These are phyloP conservation scores for Candida endomychidarum DNA, from an alignment of 805 yeast genomes.

Conservation along the genomic window DNA sequence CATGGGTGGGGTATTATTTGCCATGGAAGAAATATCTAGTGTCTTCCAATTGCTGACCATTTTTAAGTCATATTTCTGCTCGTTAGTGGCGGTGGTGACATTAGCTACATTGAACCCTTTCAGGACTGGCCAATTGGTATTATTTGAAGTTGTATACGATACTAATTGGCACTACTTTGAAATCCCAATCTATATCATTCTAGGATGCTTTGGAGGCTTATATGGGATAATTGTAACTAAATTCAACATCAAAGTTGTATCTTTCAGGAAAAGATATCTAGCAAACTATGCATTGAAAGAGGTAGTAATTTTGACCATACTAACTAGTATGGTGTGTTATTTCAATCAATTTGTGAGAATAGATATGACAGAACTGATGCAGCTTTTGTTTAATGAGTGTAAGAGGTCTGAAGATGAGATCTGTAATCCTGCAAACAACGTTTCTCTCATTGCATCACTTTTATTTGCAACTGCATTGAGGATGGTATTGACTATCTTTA, in stretches of 20 bases:
- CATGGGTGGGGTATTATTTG: constrained; percentile 92
- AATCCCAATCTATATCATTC: constrained; percentile 69
- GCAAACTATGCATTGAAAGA: constrained; percentile 63
- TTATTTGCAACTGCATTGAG: constrained; percentile 71
- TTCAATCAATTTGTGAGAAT: constrained; percentile 76
- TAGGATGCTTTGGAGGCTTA: constrained; percentile 90
- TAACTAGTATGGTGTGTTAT: constrained; percentile 78
- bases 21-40: constrained; percentile 85
- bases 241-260: constrained; percentile 72
- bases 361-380: constrained; percentile 97
- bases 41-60: constrained; percentile 73
- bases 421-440: constrained; percentile 34
- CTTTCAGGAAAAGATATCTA: constrained; percentile 72
- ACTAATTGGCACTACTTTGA: constrained; percentile 86
- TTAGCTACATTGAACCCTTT: constrained; percentile 85
- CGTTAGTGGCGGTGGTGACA: constrained; percentile 81
- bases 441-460: constrained; percentile 51
- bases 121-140: constrained; percentile 89
- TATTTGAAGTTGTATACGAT: constrained; percentile 89
- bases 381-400: constrained; percentile 83
- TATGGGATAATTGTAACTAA: constrained; percentile 79
- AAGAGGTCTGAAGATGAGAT: constrained; percentile 39
- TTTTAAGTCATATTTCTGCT: constrained; percentile 91
- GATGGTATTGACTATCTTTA: constrained; percentile 68
- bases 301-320: constrained; percentile 60